Conservation (phyloP, 2,329 filamentous ascomycete genomes). For the Coleophoma eucalyptorum region DNA sequence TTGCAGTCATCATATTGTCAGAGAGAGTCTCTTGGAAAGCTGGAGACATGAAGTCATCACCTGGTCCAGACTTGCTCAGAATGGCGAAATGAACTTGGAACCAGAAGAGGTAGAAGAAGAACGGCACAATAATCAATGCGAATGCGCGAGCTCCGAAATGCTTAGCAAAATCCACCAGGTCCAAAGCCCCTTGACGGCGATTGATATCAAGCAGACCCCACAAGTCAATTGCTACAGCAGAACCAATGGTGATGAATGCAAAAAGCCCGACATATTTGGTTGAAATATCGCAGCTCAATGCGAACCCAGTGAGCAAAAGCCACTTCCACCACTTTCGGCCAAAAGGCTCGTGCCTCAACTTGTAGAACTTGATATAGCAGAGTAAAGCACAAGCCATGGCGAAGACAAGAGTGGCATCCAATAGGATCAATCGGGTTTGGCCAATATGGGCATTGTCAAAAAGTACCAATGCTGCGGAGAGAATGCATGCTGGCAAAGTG, state of each 20-base stretch:
- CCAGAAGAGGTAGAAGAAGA: conserved; percentile 99
- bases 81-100: conserved; percentile 99
- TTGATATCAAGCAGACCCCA: conserved; percentile 94
- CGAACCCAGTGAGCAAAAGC: conserved; percentile 91
- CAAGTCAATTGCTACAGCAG: conserved; percentile 87
- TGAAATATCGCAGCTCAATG: conserved; percentile 94
- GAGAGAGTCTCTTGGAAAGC: conserved; percentile 96
- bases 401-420: conserved; percentile 90
- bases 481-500: conserved; percentile 84
- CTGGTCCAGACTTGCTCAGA: conserved; percentile 81
- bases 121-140: conserved; percentile 84
- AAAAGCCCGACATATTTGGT: conserved; percentile 97
- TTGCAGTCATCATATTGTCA: conserved; percentile 89
- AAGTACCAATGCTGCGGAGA: conserved; percentile 81
- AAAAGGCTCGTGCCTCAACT: conserved; percentile 84
- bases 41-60: conserved; percentile 98
- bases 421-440: conserved; percentile 89
- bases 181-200: conserved; percentile 76
- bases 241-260: conserved; percentile 95
- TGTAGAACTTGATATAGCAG: conserved; percentile 97
- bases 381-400: conserved; percentile 95
- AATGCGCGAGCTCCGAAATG: conserved; percentile 87
- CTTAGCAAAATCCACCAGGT: conserved; percentile 74
- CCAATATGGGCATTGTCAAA: conserved; percentile 98
- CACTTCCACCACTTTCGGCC: conserved; percentile 99